These are phyloP conservation scores for Trichophaea hybrida DNA, from an alignment of 2,329 filamentous ascomycete genomes.

Conservation along the genomic window DNA sequence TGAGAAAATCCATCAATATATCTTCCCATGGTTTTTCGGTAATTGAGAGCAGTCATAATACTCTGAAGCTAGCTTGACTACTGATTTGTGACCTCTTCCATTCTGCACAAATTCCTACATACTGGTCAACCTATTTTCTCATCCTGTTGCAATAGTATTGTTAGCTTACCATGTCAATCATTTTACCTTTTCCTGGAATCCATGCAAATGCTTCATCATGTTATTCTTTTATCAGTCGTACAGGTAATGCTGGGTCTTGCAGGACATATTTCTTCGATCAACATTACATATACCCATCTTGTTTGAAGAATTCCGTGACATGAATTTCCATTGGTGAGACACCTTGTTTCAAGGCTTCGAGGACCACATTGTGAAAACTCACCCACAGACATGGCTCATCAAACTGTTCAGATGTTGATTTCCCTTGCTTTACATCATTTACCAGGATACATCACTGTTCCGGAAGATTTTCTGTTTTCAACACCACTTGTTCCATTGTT, in stretches of 20 bases:
- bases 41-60: not conserved
- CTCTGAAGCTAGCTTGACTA: not conserved
- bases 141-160: not conserved
- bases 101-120: not conserved
- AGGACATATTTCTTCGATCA: not conserved
- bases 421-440: not conserved
- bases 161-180: too few relatives aligned
- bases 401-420: not conserved
- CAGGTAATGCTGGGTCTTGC: not conserved
- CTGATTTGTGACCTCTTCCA: not conserved
- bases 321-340: not conserved
- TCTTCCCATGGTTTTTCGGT: too few relatives aligned
- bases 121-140: too few relatives aligned
- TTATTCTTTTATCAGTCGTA: not conserved
- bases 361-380: not conserved
- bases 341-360: not conserved
- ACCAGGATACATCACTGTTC: not conserved
- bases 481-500: not conserved
- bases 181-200: not conserved
- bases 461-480: constrained; percentile 3
- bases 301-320: not conserved
- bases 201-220: not conserved
- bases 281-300: not conserved
- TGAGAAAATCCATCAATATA: not conserved
- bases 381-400: not conserved